Evolutionary conservation across 116 monocot species (phyloP), one percentile per base, ranked within the genome.

Genomic region (Dioscorea cayenensis): DNA sequence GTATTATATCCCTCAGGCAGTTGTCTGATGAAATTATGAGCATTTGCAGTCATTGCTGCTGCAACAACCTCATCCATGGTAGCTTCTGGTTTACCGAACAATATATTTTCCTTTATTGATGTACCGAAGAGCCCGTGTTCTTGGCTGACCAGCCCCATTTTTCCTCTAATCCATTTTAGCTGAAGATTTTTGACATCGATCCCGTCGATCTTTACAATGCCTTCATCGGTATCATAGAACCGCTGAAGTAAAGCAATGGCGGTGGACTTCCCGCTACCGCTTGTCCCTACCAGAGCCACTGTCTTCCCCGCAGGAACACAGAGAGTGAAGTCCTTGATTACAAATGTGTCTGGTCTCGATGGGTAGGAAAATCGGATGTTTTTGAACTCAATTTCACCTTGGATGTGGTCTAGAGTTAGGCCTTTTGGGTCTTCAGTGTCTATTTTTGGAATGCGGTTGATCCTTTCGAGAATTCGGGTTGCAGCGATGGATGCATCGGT

Each of bases 1-100:
- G 94, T 94, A 28, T 90, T 87, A 68, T 94, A 94, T 23, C 85
- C 94, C n/a, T 85, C 83, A 0, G 94, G 94, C 21, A 90, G 87
- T 64, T 82, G 74, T 18, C 68, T 72, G 12, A 94, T 80, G 69
- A 90, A 94, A 55, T 77, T 75, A 60, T 90, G 90, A 22, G 94
- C 94, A 66, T 94, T 90, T n/a, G 90, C 90, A 7, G 87, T 73
- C 90, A 76, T 84, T 51, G 94, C 85, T 1, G 90, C 85, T 0
- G 79, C 81, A 23, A 80, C 60, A 10, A 94, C 37, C 77, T 94
- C 94, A 21, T 90, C 87, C 77, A 74, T 66, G 14, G 85, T 87
- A 20, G 94, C 90, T 17, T 82, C 90, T 3, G 65, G 68, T 70
- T 90, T 94, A 5, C 94, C 94, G 0, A 90, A 52, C 69, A 79